A percentile compares a stretch with the other conserved stretches of the same genome.
phyloP scores from a whole-genome alignment of 371 early-diverging fungal genomes.

The Mortierella sp. region DNA sequence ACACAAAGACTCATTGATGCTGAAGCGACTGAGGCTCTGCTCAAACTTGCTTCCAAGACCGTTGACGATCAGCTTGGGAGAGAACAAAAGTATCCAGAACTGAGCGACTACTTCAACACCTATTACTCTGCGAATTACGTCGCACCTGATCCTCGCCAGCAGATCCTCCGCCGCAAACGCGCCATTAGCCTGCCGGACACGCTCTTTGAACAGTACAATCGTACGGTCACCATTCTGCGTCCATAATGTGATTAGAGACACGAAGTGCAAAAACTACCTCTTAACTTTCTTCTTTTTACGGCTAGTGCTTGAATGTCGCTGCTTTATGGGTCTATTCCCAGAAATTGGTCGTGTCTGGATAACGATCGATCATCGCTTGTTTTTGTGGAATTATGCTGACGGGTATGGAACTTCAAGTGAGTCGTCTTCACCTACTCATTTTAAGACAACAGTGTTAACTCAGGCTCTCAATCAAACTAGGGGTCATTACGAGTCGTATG shows the following conservation, averaged over 20 bases:
- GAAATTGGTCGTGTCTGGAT: conserved; percentile 92
- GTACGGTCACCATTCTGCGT: conserved; percentile 48
- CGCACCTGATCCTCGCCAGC: conserved; percentile 57
- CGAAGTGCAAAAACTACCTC: too few species aligned
- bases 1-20: conserved; percentile 42
- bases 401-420: conserved; percentile 55
- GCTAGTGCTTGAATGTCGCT: conserved; percentile 76
- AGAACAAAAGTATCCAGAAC: conserved; percentile 62
- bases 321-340: conserved; percentile 91
- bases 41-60: conserved; percentile 58
- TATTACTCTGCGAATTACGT: conserved; percentile 44
- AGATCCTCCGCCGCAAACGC: conserved; percentile 65
- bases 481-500: conserved; percentile 75
- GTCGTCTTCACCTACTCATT: neutral
- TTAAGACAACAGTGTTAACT: neutral
- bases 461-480: conserved; percentile 34
- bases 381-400: conserved; percentile 89
- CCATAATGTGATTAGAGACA: neutral
- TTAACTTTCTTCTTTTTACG: conserved; percentile 5
- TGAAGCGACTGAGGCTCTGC: conserved; percentile 45
- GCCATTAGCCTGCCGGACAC: conserved; percentile 74
- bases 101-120: conserved; percentile 59
- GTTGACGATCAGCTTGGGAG: conserved; percentile 60
- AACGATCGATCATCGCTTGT: conserved; percentile 86
- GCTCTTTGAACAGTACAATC: conserved; percentile 78